Percentiles rank a stretch among this genome's conserved stretches.
Evolutionary conservation across 1,284 basidiomycete species (phyloP).

Genomic region (Marasmius tenuissimus): DNA sequence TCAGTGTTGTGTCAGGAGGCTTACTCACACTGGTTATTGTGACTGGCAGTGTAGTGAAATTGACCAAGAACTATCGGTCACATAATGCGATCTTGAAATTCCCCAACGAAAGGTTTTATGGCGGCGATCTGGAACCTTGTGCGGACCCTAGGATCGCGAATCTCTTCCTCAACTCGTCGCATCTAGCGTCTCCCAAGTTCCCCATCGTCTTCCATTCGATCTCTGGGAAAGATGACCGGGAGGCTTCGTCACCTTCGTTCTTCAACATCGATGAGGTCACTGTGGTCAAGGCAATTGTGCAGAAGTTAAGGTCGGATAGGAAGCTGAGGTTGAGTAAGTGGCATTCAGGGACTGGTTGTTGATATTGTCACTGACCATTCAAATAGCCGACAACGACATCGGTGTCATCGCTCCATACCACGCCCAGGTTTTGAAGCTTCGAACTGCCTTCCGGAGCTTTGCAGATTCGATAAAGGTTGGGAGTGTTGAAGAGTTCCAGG

Average conservation of each 20-base stretch:
- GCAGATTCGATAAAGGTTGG: slow-evolving; percentile 36
- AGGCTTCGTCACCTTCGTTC: slow-evolving; percentile 63
- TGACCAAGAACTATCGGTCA: slow-evolving; percentile 60
- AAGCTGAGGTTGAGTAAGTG: slow-evolving; percentile 23
- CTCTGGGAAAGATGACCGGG: slow-evolving; percentile 58
- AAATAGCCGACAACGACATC: slow-evolving; percentile 29
- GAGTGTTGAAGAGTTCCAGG: slow-evolving; percentile 47
- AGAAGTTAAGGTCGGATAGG: slow-evolving; percentile 26
- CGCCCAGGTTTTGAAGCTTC: slow-evolving; percentile 33
- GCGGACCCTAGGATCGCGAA: slow-evolving; percentile 31
- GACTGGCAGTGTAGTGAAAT: slow-evolving; percentile 52
- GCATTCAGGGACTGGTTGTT: neutral
- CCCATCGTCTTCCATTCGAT: slow-evolving; percentile 62
- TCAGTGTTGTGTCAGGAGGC: too few species aligned
- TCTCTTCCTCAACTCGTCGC: slow-evolving; percentile 33
- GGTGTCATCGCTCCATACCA: slow-evolving; percentile 46
- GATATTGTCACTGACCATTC: neutral
- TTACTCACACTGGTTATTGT: neutral
- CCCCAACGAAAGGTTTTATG: slow-evolving; percentile 58
- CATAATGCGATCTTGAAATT: slow-evolving; percentile 57
- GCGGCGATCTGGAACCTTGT: slow-evolving; percentile 45
- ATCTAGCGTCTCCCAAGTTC: slow-evolving; percentile 47
- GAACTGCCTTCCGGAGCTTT: slow-evolving; percentile 15
- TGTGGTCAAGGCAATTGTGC: slow-evolving; percentile 43
- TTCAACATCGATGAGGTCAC: slow-evolving; percentile 61